Conservation (phyloP, 352 stramenopile genomes). For the Globisporangium echinulatum region DNA sequence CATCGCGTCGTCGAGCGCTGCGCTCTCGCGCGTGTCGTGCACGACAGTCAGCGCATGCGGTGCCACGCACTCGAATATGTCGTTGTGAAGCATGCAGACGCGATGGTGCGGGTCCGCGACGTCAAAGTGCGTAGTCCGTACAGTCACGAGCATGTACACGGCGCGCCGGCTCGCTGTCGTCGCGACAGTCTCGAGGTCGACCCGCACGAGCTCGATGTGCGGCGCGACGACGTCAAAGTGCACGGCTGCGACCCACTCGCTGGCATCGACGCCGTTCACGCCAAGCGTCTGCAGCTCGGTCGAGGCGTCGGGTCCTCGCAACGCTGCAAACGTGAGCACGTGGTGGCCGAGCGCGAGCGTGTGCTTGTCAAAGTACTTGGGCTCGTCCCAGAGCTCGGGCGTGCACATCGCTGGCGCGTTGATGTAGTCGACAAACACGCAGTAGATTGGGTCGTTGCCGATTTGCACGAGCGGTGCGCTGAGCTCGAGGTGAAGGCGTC, state of each 20-base stretch:
- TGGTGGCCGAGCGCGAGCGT: slow-evolving; percentile 24
- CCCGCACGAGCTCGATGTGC: slow-evolving; percentile 20
- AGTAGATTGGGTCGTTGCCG: slow-evolving; percentile 23
- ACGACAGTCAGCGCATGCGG: slow-evolving; percentile 21
- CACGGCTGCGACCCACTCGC: slow-evolving; percentile 27
- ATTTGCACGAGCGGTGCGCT: slow-evolving; percentile 17
- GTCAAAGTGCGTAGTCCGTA: slow-evolving; percentile 42
- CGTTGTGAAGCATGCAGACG: slow-evolving; percentile 39
- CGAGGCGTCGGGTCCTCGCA: background rate
- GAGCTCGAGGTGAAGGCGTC: slow-evolving; percentile 43
- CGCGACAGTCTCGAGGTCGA: slow-evolving; percentile 5
- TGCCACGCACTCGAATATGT: slow-evolving; percentile 36
- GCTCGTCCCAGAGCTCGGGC: slow-evolving; percentile 21
- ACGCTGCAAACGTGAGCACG: slow-evolving; percentile 29
- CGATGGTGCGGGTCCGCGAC: slow-evolving; percentile 26
- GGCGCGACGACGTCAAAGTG: slow-evolving; percentile 34
- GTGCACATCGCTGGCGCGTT: slow-evolving; percentile 19
- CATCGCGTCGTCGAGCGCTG: slow-evolving; percentile 13
- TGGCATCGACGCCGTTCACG: background rate
- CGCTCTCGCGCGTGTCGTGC: slow-evolving; percentile 3
- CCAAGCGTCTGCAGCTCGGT: background rate
- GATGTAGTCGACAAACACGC: slow-evolving; percentile 26
- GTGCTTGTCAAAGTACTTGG: slow-evolving; percentile 26
- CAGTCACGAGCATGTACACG: slow-evolving; percentile 15
- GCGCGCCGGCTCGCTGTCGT: background rate